phyloP scores from a whole-genome alignment of 768 basidiomycete species.

The Tylopilus sp. region DNA sequence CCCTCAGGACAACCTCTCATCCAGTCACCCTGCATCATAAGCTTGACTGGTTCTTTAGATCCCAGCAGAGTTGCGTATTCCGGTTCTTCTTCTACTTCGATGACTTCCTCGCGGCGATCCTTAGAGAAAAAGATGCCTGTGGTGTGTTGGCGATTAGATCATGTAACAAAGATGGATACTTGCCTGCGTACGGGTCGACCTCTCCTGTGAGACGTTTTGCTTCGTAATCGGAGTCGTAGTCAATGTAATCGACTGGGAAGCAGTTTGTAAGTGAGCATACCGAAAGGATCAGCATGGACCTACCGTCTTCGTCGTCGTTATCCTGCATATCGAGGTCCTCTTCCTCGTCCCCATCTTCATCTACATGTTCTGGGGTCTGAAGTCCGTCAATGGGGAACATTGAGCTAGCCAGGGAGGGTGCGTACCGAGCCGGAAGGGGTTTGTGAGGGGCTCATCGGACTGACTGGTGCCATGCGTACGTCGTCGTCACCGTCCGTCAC shows the following conservation, averaged over 20 bases:
- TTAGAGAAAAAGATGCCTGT: conserved; percentile 93
- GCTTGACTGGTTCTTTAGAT: conserved; percentile 46
- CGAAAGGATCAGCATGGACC: conserved; percentile 2
- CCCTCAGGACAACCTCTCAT: conserved; percentile 97
- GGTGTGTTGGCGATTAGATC: conserved; percentile 5
- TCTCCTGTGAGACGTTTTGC: conserved; percentile 44
- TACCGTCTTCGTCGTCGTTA: conserved; percentile 55
- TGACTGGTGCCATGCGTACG: conserved; percentile 40
- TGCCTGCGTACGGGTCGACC: conserved; percentile 89
- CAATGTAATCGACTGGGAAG: conserved; percentile 53
- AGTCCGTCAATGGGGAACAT: conserved; percentile 1
- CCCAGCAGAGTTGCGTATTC: conserved; percentile 45
- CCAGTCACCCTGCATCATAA: conserved; percentile 90
- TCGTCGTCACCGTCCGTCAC: conserved; percentile 53
- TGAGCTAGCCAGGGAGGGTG: neutral
- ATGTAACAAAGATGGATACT: conserved; percentile 8
- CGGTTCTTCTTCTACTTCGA: conserved; percentile 83
- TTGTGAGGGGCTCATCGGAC: conserved; percentile 28
- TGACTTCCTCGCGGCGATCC: conserved; percentile 86
- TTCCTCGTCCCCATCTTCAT: conserved; percentile 47
- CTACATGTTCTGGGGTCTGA: conserved; percentile 61
- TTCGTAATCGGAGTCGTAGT: conserved; percentile 83
- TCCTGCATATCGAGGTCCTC: conserved; percentile 46
- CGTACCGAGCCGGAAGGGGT: conserved; percentile 26
- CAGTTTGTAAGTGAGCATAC: conserved; percentile 7